phyloP scores from a whole-genome alignment of 352 stramenopile genomes.

The Phytophthora capsici region DNA sequence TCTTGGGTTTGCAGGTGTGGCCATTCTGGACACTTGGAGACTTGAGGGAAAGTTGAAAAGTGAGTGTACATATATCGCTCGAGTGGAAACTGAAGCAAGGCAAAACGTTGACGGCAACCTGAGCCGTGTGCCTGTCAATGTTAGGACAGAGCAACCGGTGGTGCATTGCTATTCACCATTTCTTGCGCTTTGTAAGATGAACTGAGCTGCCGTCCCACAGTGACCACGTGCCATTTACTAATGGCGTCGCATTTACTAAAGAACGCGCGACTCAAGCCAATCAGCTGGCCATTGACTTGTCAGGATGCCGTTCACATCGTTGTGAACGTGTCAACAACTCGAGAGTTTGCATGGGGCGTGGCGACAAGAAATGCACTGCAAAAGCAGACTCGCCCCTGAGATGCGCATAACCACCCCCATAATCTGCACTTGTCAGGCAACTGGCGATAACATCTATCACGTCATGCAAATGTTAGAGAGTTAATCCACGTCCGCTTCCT shows the following conservation, averaged over 20 bases:
- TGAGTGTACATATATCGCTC: conserved; percentile 10
- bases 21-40: conserved; percentile 15
- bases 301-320: conserved; percentile 13
- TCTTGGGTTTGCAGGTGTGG: conserved; percentile 4
- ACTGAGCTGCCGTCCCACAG: conserved; percentile 25
- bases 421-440: conserved; percentile 25
- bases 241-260: conserved; percentile 33
- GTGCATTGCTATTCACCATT: conserved; percentile 43
- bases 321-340: conserved; percentile 15
- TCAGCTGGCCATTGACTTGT: conserved; percentile 18
- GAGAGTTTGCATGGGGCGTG: not conserved
- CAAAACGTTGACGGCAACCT: conserved; percentile 5
- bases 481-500: conserved; percentile 16
- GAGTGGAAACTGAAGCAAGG: conserved; percentile 1
- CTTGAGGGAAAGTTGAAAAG: conserved; percentile 26
- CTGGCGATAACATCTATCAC: conserved; percentile 16
- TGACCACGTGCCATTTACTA: conserved; percentile 40
- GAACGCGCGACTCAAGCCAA: conserved; percentile 33
- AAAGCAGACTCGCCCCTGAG: conserved; percentile 16
- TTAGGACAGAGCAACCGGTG: conserved; percentile 18
- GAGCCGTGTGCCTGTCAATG: conserved; percentile 9
- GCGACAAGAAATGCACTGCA: conserved; percentile 20
- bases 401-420: conserved; percentile 29
- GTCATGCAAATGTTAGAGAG: conserved; percentile 1
- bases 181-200: conserved; percentile 29